These are phyloP conservation scores for Hemerocallis citrina DNA, from an alignment of 106 monocot species.

Conservation along the genomic window DNA sequence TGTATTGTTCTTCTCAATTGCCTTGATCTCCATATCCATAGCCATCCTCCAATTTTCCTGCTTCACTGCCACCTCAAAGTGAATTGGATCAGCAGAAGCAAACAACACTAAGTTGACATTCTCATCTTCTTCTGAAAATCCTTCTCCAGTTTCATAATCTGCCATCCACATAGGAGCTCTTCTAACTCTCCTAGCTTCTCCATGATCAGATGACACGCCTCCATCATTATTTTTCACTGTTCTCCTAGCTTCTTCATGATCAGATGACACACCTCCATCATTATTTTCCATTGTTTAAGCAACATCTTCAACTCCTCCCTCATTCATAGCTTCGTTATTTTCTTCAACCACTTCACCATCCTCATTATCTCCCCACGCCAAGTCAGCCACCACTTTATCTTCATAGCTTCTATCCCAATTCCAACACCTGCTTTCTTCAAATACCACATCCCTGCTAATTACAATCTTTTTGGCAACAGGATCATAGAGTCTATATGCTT, in stretches of 20 bases:
- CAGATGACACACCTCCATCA: neutral
- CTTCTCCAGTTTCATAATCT: slow-evolving; percentile 2
- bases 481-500: too few relatives aligned
- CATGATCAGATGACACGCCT: neutral
- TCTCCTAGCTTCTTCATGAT: neutral
- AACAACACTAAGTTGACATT: neutral
- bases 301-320: neutral
- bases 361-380: neutral
- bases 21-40: neutral
- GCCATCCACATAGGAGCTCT: neutral
- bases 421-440: neutral
- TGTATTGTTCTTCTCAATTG: neutral
- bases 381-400: neutral
- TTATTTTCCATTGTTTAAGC: neutral
- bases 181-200: neutral
- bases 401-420: too few relatives aligned
- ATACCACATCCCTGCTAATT: neutral
- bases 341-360: neutral
- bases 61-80: neutral
- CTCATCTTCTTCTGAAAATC: neutral
- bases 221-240: neutral
- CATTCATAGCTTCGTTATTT: neutral
- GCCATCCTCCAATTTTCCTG: neutral
- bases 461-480: neutral
- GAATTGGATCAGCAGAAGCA: neutral